A percentile compares a stretch with the other conserved stretches of the same genome.
Conservation (phyloP, 2,329 filamentous ascomycete genomes). For the Clarireedia hainanense region DNA sequence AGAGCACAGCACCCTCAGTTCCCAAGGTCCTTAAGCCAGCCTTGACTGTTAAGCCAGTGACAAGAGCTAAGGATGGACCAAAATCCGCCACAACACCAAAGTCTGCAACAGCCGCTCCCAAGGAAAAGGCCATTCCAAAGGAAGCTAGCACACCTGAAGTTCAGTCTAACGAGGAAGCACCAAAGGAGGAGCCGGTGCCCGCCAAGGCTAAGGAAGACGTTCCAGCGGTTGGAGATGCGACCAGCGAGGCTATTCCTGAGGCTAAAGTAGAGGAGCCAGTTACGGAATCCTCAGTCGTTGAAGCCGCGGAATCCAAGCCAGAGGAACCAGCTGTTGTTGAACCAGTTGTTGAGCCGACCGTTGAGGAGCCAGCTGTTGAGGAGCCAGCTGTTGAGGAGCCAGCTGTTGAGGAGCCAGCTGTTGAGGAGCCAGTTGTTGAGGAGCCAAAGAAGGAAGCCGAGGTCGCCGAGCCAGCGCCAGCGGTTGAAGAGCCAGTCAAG, state of each 20-base stretch:
- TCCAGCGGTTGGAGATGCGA: conserved; percentile 14
- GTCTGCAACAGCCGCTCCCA: not conserved
- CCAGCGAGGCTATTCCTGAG: conserved; percentile 9
- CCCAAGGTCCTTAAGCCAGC: conserved; percentile 9
- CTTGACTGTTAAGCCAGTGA: not conserved
- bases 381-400: not conserved
- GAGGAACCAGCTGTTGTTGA: not conserved
- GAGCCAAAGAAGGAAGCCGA: conserved; percentile 1
- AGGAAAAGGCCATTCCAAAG: conserved; percentile 14
- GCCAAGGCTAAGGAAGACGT: conserved; percentile 20
- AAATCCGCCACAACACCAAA: conserved; percentile 9
- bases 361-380: not conserved
- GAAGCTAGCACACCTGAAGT: conserved; percentile 7
- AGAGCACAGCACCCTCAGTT: conserved; percentile 8
- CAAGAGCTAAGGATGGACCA: conserved; percentile 1
- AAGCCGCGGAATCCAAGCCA: too few species aligned
- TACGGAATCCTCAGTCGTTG: too few species aligned
- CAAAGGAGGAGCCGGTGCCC: conserved; percentile 13
- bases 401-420: not conserved
- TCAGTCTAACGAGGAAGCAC: conserved; percentile 13
- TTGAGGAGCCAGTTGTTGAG: conserved; percentile 1
- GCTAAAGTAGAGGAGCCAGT: not conserved
- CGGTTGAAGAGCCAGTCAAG: not conserved
- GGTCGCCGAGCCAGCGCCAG: not conserved
- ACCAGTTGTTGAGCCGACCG: not conserved